Evolutionary conservation across 1,284 basidiomycete genomes (phyloP).

Genomic region (Ganoderma lucidum): DNA sequence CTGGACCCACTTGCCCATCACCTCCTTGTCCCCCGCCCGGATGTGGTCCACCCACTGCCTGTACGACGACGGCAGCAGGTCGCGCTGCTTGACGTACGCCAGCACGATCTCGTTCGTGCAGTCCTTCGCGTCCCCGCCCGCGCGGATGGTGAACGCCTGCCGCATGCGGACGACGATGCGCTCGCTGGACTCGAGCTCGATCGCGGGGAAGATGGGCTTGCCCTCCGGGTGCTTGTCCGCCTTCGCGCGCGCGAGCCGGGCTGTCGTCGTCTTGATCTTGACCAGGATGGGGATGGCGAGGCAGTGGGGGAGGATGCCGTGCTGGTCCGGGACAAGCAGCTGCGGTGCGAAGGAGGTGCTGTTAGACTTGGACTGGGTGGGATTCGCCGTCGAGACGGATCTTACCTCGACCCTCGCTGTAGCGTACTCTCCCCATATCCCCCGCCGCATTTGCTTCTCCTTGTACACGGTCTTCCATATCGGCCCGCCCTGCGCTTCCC

Average conservation of each 20-base stretch:
- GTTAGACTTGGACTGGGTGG: not conserved
- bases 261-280: not conserved
- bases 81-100: not conserved
- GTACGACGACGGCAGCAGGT: not conserved
- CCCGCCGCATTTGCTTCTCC: not conserved
- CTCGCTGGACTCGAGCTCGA: not conserved
- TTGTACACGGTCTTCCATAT: not conserved
- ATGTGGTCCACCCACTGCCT: not conserved
- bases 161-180: not conserved
- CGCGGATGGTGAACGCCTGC: not conserved
- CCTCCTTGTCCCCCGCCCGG: not conserved
- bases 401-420: not conserved
- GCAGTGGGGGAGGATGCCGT: not conserved
- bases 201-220: not conserved
- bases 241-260: not conserved
- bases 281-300: not conserved
- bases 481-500: not conserved
- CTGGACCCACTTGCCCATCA: not conserved
- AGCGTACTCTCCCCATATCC: not conserved
- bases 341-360: not conserved
- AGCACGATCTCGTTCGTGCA: not conserved
- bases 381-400: not conserved
- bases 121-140: not conserved
- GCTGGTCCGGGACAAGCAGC: not conserved
- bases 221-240: not conserved